Evolutionary conservation across 2,329 filamentous ascomycete species (phyloP), one percentile per base, ranked within the genome.

Genomic region (Didymella pomorum): DNA sequence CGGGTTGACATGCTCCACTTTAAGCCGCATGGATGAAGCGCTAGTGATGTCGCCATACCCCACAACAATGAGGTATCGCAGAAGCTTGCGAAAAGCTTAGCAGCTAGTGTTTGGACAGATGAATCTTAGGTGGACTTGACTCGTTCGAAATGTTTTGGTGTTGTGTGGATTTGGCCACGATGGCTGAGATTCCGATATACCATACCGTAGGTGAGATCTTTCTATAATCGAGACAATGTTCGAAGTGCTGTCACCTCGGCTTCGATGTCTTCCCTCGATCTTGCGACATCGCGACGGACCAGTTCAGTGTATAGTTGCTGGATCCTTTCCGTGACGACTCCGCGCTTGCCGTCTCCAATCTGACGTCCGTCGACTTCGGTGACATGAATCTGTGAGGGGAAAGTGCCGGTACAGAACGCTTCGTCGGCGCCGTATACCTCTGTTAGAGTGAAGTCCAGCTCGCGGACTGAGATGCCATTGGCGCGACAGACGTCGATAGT

Each of bases 311-410:
- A 42, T 21, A 51, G 14, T 18, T 42, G 35, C 16, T 51, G 48
- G 8, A 42, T 51, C 12, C 11, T 29, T 9, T 51, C 48, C 4
- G 48, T 51, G 11, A 51, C 1, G 3, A 23, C 25, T 16, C 48
- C 37, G 14, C 37, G n/a, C 18, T 51, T 42, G n/a, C 48, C 48
- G 25, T 51, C 48, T n/a, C 48, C 48, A 33, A 42, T 51, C 26
- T 51, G 35, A 20, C 48, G 37, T 25, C 48, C 35, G 26, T 42
- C 35, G n/a, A 51, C 48, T 14, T 51, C 37, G 14, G 35, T 51
- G n/a, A 42, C n/a, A 14, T 51, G 37, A 6, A 42, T 51, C 28
- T 51, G 48, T 16, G 48, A 43, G 6, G 37, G 48, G 16, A 43
- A 51, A 2, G 48, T 51, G 5, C 37, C 48, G 8, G 48, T 51